phyloP scores from a whole-genome alignment of 495 filamentous ascomycete species.

The Trichoderma reesei region DNA sequence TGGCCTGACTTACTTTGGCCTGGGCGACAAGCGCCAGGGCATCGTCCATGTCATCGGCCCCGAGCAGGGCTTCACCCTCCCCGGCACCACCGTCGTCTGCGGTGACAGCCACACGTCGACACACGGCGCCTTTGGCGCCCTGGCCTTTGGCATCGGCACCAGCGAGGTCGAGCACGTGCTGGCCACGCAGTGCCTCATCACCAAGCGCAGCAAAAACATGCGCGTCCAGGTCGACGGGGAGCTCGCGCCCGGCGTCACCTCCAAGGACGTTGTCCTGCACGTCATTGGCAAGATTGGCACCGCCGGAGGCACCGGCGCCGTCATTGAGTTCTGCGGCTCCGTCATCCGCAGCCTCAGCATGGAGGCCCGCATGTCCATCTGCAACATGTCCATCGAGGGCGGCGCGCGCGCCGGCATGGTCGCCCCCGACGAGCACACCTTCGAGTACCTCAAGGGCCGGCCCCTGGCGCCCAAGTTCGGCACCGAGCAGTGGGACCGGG shows the following conservation, averaged over 20 bases:
- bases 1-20: slow-evolving; percentile 92
- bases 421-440: slow-evolving; percentile 86
- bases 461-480: slow-evolving; percentile 80
- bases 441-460: slow-evolving; percentile 85
- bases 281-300: slow-evolving; percentile 92
- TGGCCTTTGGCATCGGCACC: slow-evolving; percentile 96
- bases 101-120: slow-evolving; percentile 97
- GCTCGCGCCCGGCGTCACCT: slow-evolving; percentile 84
- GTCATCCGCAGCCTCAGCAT: slow-evolving; percentile 85
- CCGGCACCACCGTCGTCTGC: slow-evolving; percentile 93
- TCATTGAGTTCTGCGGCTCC: slow-evolving; percentile 95
- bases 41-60: slow-evolving; percentile 99
- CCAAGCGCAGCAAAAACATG: slow-evolving; percentile 96
- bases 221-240: slow-evolving; percentile 87
- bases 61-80: slow-evolving; percentile 97
- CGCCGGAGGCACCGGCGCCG: slow-evolving; percentile 85
- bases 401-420: slow-evolving; percentile 96
- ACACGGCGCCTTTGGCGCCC: slow-evolving; percentile 89
- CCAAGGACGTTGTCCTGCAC: slow-evolving; percentile 92
- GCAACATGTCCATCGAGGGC: slow-evolving; percentile 99
- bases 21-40: slow-evolving; percentile 92
- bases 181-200: slow-evolving; percentile 91
- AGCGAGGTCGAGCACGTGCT: slow-evolving; percentile 98
- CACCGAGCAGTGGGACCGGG: slow-evolving; percentile 82
- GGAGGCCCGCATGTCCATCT: slow-evolving; percentile 98